Evolutionary conservation across 306 rosid genomes (phyloP), one percentile per base, ranked within the genome.

Genomic region (Betula pendula): DNA sequence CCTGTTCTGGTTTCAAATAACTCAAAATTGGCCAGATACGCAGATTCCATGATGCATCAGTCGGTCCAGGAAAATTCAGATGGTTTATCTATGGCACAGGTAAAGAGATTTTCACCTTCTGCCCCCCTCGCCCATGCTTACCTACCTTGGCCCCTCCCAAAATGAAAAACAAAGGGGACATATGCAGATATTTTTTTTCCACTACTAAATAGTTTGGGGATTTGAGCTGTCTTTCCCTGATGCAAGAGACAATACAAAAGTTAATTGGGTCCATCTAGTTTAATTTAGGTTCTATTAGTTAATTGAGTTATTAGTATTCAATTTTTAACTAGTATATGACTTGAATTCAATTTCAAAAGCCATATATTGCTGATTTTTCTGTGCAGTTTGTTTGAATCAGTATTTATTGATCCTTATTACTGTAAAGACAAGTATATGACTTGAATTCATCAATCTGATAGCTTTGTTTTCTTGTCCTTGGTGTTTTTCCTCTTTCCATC

Each of bases 1-100:
- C 68, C 70, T 48, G 76, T 70, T 75, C 40, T 35, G 58, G 77
- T 72, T 82, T 84, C 78, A 75, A 77, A 52, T 77, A 68, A 50
- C 48, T 70, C 70, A 25, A 72, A 51, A 75, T 35, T 20, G 66
- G 70, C 70, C n/a, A 69, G 50, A 74, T 44, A 77, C 27, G 79
- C 14, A 27, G 75, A 44, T 27, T 56, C 74, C 58, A 68, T 48
- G 68, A 44, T 68, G 67, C 81, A 82, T 77, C 81, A 78, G 22
- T 63, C 35, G 25, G 59, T 60, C 25, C 72, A 80, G 59, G 70
- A 75, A 58, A 75, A 77, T 68, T 78, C 85, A 20, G 53, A 77
- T 58, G 80, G 59, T 74, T 25, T 76, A 59, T 17, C 75, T 73
- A 45, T 66, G 71, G 58, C 74, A 67, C 87, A 87, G 89, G 95